phyloP scores from a whole-genome alignment of 75 land plant genomes.

The Adiantum capillusveneris region DNA sequence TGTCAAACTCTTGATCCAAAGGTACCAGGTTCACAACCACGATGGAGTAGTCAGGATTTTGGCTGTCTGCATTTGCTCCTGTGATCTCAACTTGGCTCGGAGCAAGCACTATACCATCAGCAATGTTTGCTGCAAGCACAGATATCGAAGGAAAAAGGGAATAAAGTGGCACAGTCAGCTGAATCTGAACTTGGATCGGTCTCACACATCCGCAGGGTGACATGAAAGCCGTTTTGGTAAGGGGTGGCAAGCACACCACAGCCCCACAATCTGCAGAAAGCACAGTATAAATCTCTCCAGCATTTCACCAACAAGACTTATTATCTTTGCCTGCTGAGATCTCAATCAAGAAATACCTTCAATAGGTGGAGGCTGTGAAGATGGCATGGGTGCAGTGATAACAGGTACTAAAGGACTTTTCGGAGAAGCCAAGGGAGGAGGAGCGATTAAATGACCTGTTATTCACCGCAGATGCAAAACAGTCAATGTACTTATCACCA shows the following conservation, averaged over 20 bases:
- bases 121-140: slow-evolving; percentile 66
- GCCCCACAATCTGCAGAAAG: slow-evolving; percentile 40
- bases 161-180: slow-evolving; percentile 48
- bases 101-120: slow-evolving; percentile 38
- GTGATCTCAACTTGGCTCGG: slow-evolving; percentile 71
- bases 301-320: background rate
- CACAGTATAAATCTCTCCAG: background rate
- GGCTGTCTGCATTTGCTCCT: slow-evolving; percentile 71
- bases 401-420: too few species aligned
- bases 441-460: too few species aligned
- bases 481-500: too few species aligned
- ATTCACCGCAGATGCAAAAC: too few species aligned
- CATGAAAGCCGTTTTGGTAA: slow-evolving; percentile 53
- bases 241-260: slow-evolving; percentile 37
- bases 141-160: slow-evolving; percentile 77
- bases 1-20: slow-evolving; percentile 36
- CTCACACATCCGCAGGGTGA: slow-evolving; percentile 75
- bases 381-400: too few species aligned
- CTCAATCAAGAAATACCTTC: background rate
- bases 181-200: slow-evolving; percentile 65
- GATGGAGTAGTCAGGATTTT: slow-evolving; percentile 43
- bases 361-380: background rate
- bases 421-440: too few species aligned
- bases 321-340: background rate
- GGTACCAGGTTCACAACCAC: slow-evolving; percentile 71